Evolutionary conservation across 2,329 filamentous ascomycete genomes (phyloP).

Genomic region (Alternaria sp.): DNA sequence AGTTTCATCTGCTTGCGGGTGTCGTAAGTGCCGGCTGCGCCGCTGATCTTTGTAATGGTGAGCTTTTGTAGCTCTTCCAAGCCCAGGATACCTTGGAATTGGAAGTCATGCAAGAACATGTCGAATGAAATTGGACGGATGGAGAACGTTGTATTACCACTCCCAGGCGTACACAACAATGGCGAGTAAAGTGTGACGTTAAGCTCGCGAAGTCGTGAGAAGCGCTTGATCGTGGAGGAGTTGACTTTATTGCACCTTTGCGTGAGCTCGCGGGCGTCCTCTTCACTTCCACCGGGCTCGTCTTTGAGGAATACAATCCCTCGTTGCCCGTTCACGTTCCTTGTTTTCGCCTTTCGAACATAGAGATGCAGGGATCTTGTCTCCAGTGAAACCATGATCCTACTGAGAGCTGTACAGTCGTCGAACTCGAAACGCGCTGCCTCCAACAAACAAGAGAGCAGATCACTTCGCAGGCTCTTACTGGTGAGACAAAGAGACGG

Average conservation of each 20-base stretch:
- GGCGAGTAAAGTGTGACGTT: background rate
- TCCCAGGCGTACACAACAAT: background rate
- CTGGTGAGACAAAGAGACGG: constrained; percentile 1
- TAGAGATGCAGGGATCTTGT: background rate
- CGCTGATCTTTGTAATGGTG: background rate
- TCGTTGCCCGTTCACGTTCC: background rate
- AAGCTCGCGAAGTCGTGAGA: background rate
- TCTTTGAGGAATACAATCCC: background rate
- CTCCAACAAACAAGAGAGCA: background rate
- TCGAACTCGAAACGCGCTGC: background rate
- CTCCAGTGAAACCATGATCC: background rate
- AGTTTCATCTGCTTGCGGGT: background rate
- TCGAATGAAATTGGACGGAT: background rate
- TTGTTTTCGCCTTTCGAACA: background rate
- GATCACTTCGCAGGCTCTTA: background rate
- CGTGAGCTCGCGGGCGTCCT: background rate
- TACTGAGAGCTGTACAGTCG: background rate
- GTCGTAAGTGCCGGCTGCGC: background rate
- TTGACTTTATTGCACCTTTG: background rate
- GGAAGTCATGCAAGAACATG: background rate
- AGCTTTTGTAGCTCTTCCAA: background rate
- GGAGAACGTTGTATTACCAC: background rate
- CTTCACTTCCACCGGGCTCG: background rate
- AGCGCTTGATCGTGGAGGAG: background rate
- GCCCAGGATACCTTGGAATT: background rate